Evolutionary conservation across 768 basidiomycete species (phyloP).

Genomic region (Tricholoma terreum): DNA sequence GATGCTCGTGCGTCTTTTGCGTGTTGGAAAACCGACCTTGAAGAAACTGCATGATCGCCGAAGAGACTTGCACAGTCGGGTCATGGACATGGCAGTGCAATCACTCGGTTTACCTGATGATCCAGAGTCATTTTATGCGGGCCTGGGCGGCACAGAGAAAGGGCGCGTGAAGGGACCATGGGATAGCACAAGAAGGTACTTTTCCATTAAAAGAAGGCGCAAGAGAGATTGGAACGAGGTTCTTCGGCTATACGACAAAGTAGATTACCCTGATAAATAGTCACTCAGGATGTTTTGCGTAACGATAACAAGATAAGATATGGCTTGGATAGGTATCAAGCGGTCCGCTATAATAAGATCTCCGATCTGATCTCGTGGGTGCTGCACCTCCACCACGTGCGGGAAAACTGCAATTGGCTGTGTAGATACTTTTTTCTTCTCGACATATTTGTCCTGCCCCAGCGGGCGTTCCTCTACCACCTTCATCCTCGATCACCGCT

Average conservation of each 20-base stretch:
- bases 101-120: conserved; percentile 61
- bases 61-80: conserved; percentile 54
- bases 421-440: background rate
- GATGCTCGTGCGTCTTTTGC: conserved; percentile 57
- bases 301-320: no score
- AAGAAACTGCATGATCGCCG: conserved; percentile 52
- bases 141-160: conserved; percentile 62
- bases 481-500: background rate
- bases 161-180: conserved; percentile 64
- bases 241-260: conserved; percentile 73
- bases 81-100: conserved; percentile 61
- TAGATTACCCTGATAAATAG: conserved; percentile 70
- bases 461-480: background rate
- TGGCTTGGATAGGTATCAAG: no score
- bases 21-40: conserved; percentile 58
- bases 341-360: no score
- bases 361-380: conserved; percentile 5
- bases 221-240: conserved; percentile 93
- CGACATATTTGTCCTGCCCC: background rate
- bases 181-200: conserved; percentile 74
- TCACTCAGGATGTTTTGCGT: conserved; percentile 6
- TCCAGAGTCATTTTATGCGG: conserved; percentile 64
- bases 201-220: conserved; percentile 71
- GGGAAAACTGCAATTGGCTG: background rate
- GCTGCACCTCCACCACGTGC: background rate